Evolutionary conservation across 345 rosid genomes (phyloP).

Genomic region (Lepidium africanum): DNA sequence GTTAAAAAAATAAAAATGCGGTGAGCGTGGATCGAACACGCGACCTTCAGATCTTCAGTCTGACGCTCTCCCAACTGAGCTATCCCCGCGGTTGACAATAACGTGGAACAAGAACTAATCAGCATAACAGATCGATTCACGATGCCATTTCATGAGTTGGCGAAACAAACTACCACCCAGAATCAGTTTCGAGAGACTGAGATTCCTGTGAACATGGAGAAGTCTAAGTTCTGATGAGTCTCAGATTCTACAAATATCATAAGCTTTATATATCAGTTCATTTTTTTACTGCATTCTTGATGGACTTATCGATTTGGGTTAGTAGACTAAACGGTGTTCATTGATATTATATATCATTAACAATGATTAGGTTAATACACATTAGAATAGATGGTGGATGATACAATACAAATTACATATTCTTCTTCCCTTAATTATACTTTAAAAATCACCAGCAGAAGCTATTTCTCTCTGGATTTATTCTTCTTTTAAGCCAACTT

Average conservation of each 20-base stretch:
- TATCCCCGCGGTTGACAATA: slow-evolving; percentile 44
- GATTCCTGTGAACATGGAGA: no score
- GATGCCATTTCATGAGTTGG: no score
- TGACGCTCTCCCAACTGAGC: slow-evolving; percentile 99
- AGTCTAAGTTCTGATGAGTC: no score
- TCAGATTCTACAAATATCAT: no score
- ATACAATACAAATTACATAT: slow-evolving; percentile 5
- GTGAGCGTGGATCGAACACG: slow-evolving; percentile 74
- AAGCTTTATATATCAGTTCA: no score
- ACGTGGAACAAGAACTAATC: no score
- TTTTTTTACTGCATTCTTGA: not conserved
- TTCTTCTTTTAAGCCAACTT: not conserved
- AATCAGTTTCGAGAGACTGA: no score
- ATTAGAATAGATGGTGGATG: not conserved
- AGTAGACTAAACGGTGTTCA: not conserved
- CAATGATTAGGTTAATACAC: slow-evolving; percentile 2
- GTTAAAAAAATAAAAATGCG: slow-evolving; percentile 22
- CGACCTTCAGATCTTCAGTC: slow-evolving; percentile 67
- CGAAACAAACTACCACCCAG: no score
- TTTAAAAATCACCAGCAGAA: slow-evolving; percentile 8
- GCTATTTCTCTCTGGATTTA: slow-evolving; percentile 23
- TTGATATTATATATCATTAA: not conserved
- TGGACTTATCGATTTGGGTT: not conserved
- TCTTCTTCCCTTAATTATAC: not conserved
- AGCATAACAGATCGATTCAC: not conserved